Base-by-base conservation (phyloP, 192 early-diverging fungal genomes). In the Rhizophagus sp. region DNA sequence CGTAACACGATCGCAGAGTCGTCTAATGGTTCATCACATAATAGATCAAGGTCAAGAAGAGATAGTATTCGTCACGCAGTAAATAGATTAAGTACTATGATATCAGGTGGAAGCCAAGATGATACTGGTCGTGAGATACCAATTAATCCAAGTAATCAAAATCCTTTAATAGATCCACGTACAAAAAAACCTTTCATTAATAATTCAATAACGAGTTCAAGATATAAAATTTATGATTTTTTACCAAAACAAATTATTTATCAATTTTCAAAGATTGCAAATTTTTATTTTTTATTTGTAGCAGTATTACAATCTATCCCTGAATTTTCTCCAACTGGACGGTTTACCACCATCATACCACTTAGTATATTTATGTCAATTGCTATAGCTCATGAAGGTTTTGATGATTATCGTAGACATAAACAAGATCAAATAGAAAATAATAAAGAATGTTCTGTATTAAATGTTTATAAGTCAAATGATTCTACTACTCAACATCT, bases 311-410 rank as follows among this genome's bases (percentile, higher is more conserved):
- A 91, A 78, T 82, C 87, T 79, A 84, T 91, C n/a, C 89, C 92
- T 0, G 89, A 88, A 12, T 92, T 91, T 87, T 90, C 89, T 52
- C 93, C 94, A 2, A 96, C 94, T 2, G 94, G 94, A 30, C 89
- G 89, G 44, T 95, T 88, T 84, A 95, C 93, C 22, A 96, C 94
- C 6, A 81, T 95, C 13, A 81, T 94, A 10, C 94, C 94, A 30
- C 84, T 96, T 49, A 80, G 88, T 66, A 78, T 95, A 24, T 95
- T 96, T 77, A 89, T 95, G 57, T 84, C 89, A 41, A 87, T 96
- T 27, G 92, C 94, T 41, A 95, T 96, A 62, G 87, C 93, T 13
- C 93, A 91, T 73, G 94, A 95, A 80, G 94, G 89, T 3, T 95
- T 88, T 72, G 94, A 95, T 76, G 94, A 95, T 73, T 84, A 86